Base-by-base conservation (phyloP, 805 yeast species). In the Zygosaccharomyces siamensis region DNA sequence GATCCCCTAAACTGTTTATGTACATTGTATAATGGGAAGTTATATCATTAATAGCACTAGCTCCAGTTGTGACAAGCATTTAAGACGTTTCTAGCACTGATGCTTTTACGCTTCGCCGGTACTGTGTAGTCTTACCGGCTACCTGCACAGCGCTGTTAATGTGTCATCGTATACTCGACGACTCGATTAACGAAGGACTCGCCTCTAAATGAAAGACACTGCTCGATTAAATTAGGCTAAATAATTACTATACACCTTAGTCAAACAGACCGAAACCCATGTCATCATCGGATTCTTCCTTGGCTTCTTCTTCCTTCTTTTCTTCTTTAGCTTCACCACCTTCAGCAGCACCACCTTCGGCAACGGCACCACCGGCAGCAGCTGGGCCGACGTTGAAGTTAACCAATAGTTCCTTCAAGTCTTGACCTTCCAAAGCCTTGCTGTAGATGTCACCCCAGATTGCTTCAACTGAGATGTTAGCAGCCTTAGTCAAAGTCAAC, bases 211-310 rank as follows among this genome's bases (percentile, higher is more conserved):
- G 20, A 32, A 32, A 33, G 37, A 33, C 2, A 14, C 37, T 33
- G 37, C 21, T 33, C 37, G 37, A 45, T 44, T 47, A 46, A 31
- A 45, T 40, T 42, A 30, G 36, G 39, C 42, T 37, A 44, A 20
- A 45, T 38, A 31, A 32, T 42, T 21, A 40, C 21, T 41, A 47
- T 49, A 46, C 49, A 51, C 70, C 61, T 76, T 86, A 86, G 77
- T 85, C 95, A 79, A 86, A 86, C 76, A 86, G 81, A 77, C 92
- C 92, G 84, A 86, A 82, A 66, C 92, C 92, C 92, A 86, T 84
- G 76, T 84, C 93, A 67, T 82, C 88, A 70, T 83, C 89, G 58
- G 83, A 80, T 72, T 79, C 86, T 71, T 82, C 87, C 60, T 70
- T 72, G 52, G 70, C 80, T 66, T 73, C 81, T 66, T 73, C 84